phyloP scores from a whole-genome alignment of 805 yeast genomes.

The Wickerhamiella cacticola region DNA sequence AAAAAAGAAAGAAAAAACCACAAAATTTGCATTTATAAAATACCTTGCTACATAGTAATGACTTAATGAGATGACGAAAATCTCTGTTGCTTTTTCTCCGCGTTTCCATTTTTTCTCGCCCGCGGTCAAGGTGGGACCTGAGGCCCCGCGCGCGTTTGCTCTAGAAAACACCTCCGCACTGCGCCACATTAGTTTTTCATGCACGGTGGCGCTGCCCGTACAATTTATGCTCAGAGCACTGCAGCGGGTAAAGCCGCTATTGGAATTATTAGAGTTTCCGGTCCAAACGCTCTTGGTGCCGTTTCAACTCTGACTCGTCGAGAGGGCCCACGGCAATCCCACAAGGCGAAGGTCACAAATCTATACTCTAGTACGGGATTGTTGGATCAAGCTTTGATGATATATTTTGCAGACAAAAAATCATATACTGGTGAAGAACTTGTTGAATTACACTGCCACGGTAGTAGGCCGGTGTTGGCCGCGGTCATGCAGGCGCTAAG shows the following conservation, averaged over 20 bases:
- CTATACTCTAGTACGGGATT: constrained; percentile 35
- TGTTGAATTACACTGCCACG: constrained; percentile 84
- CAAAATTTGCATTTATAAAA: background rate
- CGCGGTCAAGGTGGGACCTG: background rate
- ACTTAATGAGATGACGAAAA: background rate
- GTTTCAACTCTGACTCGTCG: constrained; percentile 16
- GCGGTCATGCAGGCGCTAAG: constrained; percentile 53
- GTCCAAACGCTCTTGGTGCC: constrained; percentile 34
- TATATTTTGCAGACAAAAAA: constrained; percentile 58
- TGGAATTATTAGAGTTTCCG: constrained; percentile 74
- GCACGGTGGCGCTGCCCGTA: constrained; percentile 33
- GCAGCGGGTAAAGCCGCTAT: constrained; percentile 72
- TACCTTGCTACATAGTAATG: constrained; percentile 9
- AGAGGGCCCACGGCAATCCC: constrained; percentile 33
- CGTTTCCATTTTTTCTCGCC: background rate
- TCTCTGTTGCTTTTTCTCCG: no score
- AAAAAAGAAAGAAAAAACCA: background rate
- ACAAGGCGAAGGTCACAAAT: constrained; percentile 48
- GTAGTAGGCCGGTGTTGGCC: constrained; percentile 74
- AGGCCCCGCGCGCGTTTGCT: background rate
- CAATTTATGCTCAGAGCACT: constrained; percentile 86
- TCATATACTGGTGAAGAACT: constrained; percentile 91
- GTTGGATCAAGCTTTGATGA: constrained; percentile 64
- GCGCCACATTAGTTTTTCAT: background rate
- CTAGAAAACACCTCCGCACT: background rate